These are phyloP conservation scores for Bacterosira constricta DNA, from an alignment of 108 stramenopile species.

Conservation along the genomic window DNA sequence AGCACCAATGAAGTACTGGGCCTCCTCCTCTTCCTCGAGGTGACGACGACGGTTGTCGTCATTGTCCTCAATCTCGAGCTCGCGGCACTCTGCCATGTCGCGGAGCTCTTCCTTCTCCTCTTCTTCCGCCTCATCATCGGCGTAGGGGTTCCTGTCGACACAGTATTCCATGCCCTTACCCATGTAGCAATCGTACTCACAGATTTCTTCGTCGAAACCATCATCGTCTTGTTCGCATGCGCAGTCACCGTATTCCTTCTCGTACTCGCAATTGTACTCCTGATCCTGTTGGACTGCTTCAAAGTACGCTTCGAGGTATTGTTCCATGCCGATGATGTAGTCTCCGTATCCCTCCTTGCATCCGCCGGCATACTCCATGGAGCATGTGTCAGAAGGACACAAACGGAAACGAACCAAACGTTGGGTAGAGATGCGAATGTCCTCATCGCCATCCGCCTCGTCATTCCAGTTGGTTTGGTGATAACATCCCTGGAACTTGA, in stretches of 20 bases:
- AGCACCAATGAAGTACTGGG: slow-evolving; percentile 70
- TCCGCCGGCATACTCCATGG: slow-evolving; percentile 56
- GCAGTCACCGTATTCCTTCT: slow-evolving; percentile 56
- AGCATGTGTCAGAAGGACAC: slow-evolving; percentile 69
- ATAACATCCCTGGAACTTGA: slow-evolving; percentile 92
- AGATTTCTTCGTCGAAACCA: slow-evolving; percentile 59
- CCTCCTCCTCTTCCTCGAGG: slow-evolving; percentile 45
- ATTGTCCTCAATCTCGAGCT: slow-evolving; percentile 40
- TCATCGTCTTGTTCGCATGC: slow-evolving; percentile 49
- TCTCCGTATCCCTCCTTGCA: slow-evolving; percentile 77
- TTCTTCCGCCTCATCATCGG: slow-evolving; percentile 44
- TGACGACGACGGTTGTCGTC: slow-evolving; percentile 42
- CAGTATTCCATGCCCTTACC: slow-evolving; percentile 65
- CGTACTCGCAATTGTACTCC: slow-evolving; percentile 61
- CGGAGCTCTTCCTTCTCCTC: slow-evolving; percentile 47
- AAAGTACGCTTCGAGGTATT: slow-evolving; percentile 69
- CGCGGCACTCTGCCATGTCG: slow-evolving; percentile 43
- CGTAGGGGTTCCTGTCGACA: slow-evolving; percentile 65
- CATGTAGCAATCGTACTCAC: slow-evolving; percentile 73
- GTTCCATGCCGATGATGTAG: slow-evolving; percentile 85
- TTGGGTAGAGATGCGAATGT: slow-evolving; percentile 73
- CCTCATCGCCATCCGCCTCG: slow-evolving; percentile 63
- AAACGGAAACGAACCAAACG: slow-evolving; percentile 84
- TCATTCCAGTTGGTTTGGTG: slow-evolving; percentile 81
- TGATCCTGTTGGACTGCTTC: slow-evolving; percentile 55